Conservation (phyloP, 306 rosid species). For the Medicago arabica region DNA sequence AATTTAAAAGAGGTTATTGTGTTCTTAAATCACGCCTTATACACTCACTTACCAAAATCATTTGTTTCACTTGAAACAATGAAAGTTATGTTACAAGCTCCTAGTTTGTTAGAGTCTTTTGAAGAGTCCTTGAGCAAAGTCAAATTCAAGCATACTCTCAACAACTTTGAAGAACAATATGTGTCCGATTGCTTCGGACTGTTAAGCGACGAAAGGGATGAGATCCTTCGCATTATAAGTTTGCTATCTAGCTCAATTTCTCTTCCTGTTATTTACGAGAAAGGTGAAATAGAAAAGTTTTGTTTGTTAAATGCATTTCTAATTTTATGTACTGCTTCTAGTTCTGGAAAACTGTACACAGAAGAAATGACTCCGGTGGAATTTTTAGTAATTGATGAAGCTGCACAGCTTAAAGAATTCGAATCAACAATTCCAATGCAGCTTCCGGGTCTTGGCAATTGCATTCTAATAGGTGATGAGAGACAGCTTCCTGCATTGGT, state of each 20-base stretch:
- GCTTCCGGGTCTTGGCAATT: conserved; percentile 45
- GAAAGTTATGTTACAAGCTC: conserved; percentile 22
- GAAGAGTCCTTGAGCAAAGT: not conserved
- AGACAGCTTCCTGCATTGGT: conserved; percentile 66
- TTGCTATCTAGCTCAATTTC: not conserved
- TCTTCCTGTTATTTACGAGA: not conserved
- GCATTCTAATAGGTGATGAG: conserved; percentile 63
- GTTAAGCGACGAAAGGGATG: not conserved
- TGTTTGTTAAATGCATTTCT: conserved; percentile 42
- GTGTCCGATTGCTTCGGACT: not conserved
- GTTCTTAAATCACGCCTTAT: conserved; percentile 27
- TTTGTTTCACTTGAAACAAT: conserved; percentile 36
- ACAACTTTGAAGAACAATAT: not conserved
- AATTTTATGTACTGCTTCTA: conserved; percentile 50
- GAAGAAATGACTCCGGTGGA: not conserved
- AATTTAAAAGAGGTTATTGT: conserved; percentile 18
- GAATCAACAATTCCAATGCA: conserved; percentile 62
- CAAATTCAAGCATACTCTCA: not conserved
- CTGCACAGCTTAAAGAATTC: conserved; percentile 63
- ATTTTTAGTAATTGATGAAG: conserved; percentile 63
- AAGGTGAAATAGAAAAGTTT: not conserved
- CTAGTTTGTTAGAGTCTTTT: conserved; percentile 15
- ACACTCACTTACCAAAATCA: conserved; percentile 58
- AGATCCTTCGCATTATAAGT: conserved; percentile 23
- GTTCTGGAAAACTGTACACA: conserved; percentile 44